These are phyloP conservation scores for Zea luxurians DNA, from an alignment of 176 grass and related monocot species.

Conservation along the genomic window DNA sequence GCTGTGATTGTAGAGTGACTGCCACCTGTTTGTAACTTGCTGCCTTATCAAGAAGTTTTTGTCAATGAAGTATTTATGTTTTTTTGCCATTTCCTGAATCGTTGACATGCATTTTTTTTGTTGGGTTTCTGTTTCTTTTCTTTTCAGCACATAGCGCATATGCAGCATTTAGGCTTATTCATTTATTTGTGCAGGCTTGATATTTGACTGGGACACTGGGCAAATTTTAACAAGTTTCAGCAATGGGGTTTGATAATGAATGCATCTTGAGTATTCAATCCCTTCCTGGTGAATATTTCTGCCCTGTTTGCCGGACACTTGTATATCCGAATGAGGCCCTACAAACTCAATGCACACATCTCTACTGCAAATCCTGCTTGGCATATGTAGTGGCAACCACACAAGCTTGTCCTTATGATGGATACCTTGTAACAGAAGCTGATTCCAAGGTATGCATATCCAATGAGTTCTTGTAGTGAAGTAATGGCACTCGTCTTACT, in stretches of 20 bases:
- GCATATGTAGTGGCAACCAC: constrained; percentile 83
- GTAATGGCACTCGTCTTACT: not conserved
- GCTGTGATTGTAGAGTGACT: constrained; percentile 18
- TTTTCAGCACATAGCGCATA: not conserved
- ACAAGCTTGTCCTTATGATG: constrained; percentile 95
- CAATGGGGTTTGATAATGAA: constrained; percentile 96
- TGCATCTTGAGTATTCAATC: constrained; percentile 87
- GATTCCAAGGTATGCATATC: constrained; percentile 78
- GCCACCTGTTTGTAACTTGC: not conserved
- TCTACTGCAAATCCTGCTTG: constrained; percentile 98
- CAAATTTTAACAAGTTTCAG: constrained; percentile 2
- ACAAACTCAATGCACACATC: constrained; percentile 93
- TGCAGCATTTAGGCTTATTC: constrained; percentile 6
- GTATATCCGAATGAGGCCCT: constrained; percentile 85
- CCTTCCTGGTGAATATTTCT: constrained; percentile 99
- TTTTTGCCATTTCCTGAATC: not conserved
- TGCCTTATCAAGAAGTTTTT: not conserved
- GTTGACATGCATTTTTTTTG: not conserved
- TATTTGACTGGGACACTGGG: constrained; percentile 9
- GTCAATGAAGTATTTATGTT: not conserved
- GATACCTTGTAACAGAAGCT: constrained; percentile 91
- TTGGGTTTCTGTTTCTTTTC: constrained; percentile 19
- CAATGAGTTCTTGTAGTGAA: not conserved
- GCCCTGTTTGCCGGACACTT: constrained; percentile 96
- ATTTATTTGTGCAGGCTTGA: constrained; percentile 39